Conservation (phyloP, 352 stramenopile genomes). For the Pythium folliculosum region DNA sequence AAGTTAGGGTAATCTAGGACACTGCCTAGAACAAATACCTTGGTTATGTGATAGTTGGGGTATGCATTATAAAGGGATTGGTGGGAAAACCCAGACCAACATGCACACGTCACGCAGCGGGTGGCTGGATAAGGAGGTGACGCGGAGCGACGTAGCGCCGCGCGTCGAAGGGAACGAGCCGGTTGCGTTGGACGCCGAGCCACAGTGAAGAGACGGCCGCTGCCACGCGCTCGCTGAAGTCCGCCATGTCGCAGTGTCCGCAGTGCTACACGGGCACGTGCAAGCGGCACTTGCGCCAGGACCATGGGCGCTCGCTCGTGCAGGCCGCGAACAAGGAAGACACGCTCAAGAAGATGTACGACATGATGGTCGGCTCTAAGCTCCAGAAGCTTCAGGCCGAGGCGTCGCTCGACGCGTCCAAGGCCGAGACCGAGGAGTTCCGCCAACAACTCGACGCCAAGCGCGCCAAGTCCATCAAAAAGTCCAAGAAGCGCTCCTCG, state of each 20-base stretch:
- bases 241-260: constrained; percentile 66
- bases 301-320: constrained; percentile 61
- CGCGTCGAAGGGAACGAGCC: too few species aligned
- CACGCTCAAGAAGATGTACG: constrained; percentile 80
- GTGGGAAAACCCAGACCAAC: neutral
- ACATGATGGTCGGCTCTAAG: constrained; percentile 67
- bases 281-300: constrained; percentile 56
- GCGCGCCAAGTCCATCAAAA: constrained; percentile 62
- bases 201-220: too few species aligned
- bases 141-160: neutral
- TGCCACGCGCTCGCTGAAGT: too few species aligned
- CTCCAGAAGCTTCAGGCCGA: constrained; percentile 74
- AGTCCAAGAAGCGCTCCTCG: constrained; percentile 42
- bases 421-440: constrained; percentile 47
- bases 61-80: constrained; percentile 13
- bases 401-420: constrained; percentile 40
- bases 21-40: neutral
- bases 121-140: constrained; percentile 19
- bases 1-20: neutral
- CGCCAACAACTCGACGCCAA: constrained; percentile 67
- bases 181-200: too few species aligned
- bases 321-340: constrained; percentile 52
- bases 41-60: constrained; percentile 7
- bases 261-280: constrained; percentile 84
- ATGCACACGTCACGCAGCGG: neutral